These are phyloP conservation scores for Raphanus raphanistrum DNA, from an alignment of 345 rosid species.

Conservation along the genomic window DNA sequence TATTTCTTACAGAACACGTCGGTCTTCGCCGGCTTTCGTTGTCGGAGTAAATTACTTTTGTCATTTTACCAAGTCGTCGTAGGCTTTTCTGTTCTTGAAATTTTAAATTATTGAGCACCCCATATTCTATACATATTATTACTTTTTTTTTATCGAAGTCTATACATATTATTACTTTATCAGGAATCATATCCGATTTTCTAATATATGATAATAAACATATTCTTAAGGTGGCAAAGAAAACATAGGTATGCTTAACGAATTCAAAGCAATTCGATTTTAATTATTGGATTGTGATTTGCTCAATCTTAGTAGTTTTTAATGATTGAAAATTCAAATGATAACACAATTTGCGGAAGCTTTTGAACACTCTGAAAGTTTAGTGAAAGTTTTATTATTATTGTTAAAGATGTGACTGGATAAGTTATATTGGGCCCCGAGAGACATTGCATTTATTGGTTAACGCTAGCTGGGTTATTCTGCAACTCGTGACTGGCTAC, in stretches of 20 bases:
- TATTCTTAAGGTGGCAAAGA: neutral
- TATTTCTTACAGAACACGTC: conserved; percentile 37
- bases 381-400: neutral
- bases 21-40: conserved; percentile 44
- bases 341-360: neutral
- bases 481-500: neutral
- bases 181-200: neutral
- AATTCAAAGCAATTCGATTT: neutral
- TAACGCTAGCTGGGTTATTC: conserved; percentile 7
- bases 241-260: neutral
- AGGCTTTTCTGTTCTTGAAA: neutral
- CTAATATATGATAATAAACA: too few relatives aligned
- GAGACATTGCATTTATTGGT: conserved; percentile 19
- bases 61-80: conserved; percentile 36
- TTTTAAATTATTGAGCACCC: neutral
- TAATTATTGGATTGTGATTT: neutral
- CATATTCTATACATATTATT: conserved; percentile 20
- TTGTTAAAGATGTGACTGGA: neutral
- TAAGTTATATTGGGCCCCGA: conserved; percentile 20
- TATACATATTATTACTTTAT: neutral
- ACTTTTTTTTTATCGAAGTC: too few relatives aligned
- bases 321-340: neutral
- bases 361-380: neutral
- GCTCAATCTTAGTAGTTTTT: neutral
- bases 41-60: conserved; percentile 31